Base-by-base conservation (phyloP, 2,329 filamentous ascomycete species). In the Rutstroemia sp. region DNA sequence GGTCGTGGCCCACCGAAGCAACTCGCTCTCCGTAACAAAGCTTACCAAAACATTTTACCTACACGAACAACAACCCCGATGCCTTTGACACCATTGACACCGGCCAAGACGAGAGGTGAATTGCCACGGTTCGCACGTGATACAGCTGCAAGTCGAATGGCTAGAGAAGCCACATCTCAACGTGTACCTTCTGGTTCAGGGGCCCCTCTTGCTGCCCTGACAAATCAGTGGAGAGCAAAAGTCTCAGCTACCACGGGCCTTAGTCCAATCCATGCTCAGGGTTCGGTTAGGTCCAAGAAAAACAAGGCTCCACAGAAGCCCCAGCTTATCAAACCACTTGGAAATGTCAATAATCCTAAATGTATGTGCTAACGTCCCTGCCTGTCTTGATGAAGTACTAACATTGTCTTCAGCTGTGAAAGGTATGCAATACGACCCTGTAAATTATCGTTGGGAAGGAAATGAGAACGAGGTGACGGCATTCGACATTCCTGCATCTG, bases 391-490 rank as follows among this genome's bases (percentile, higher is more conserved):
- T 7, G 16, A 4, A 1, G 5, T 19, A 7, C 54, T 56, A 44
- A 56, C 34, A 10, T 17, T 30, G n/a, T 21, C 40, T 49, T 12
- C 61, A 92, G 89, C 86, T 67, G 81, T 96, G 59, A 94, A 96
- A 71, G 94, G 92, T 61, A 99, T 99, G 94, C 86, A 84, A 54
- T 99, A 96, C 70, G 97, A 99, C 67, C 89, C 94, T 6, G 77
- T 80, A 27, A 88, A 89, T 8, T 94, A 86, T 67, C 81, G 84
- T 50, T 99, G 94, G 94, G 94, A 99, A 76, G 94, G 94, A 52
- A 99, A 99, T 66, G 94, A 99, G 70, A 92, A 90, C 65, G 87
- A 80, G 36, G 76, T 95, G 53, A 80, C 81, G 61, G 82, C 84
- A 4, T 99, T 99, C 71, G 91, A 96, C 54, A 71, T 78, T 54